A percentile compares a stretch with the other conserved stretches of the same genome.
phyloP scores from a whole-genome alignment of 73 alveolate species.

The Paramecium biaurelia region DNA sequence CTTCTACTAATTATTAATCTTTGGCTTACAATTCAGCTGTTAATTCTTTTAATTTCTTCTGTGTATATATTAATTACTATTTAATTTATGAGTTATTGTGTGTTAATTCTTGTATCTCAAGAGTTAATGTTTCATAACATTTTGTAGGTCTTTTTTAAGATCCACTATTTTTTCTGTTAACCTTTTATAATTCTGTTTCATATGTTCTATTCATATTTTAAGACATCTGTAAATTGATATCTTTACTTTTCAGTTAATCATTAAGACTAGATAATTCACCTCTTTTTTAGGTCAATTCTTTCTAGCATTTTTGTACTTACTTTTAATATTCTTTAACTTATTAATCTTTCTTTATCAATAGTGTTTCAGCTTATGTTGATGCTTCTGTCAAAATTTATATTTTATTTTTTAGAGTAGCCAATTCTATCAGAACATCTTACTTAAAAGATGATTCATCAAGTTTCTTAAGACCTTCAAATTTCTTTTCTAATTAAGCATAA shows the following conservation, averaged over 20 bases:
- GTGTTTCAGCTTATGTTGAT: conserved; percentile 24
- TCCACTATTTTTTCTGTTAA: neutral
- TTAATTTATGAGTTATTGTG: neutral
- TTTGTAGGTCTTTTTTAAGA: neutral
- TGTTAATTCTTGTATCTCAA: conserved; percentile 7
- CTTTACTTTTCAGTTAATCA: neutral
- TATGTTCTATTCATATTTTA: conserved; percentile 13
- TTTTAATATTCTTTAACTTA: neutral
- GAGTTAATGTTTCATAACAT: conserved; percentile 26
- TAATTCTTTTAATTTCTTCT: neutral
- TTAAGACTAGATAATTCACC: neutral
- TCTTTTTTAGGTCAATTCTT: conserved; percentile 16
- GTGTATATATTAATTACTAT: neutral
- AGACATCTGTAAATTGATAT: neutral
- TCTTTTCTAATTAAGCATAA: neutral
- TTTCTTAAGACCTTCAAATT: neutral
- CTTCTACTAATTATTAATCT: neutral
- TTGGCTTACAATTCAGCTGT: neutral
- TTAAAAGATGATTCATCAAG: conserved; percentile 14
- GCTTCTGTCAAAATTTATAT: conserved; percentile 20
- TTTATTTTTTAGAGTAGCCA: conserved; percentile 14
- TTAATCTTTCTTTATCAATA: neutral
- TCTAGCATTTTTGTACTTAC: neutral
- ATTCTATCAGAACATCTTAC: conserved; percentile 5
- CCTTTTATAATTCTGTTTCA: neutral